Conservation (phyloP, 2,329 filamentous ascomycete genomes). For the Eurotiales sp. region DNA sequence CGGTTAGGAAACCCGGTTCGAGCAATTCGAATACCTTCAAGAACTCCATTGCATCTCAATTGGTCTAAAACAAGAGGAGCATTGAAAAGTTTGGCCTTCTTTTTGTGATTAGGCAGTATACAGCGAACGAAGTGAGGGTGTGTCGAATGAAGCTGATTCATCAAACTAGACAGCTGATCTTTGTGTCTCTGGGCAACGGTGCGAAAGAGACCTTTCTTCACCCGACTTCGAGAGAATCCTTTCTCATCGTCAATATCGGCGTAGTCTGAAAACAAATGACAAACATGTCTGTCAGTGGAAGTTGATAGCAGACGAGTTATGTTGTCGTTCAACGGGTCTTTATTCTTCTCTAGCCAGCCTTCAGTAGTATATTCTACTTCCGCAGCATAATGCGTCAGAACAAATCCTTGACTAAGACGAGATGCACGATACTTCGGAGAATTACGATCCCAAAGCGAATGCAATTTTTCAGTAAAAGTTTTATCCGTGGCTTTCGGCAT, state of each 20-base stretch:
- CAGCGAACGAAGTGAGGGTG: conserved; percentile 98
- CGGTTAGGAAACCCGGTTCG: conserved; percentile 95
- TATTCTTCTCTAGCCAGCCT: conserved; percentile 98
- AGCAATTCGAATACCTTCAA: conserved; percentile 97
- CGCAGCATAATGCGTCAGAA: conserved; percentile 94
- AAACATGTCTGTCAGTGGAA: conserved; percentile 79
- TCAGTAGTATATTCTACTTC: conserved; percentile 96
- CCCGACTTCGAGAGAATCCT: conserved; percentile 67
- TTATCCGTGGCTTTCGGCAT: conserved; percentile 99
- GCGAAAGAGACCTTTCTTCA: conserved; percentile 95
- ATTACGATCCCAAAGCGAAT: conserved; percentile 94
- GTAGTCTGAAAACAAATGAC: conserved; percentile 82
- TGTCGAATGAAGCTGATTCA: conserved; percentile 90
- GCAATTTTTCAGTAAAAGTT: conserved; percentile 96
- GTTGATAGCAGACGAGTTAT: conserved; percentile 80
- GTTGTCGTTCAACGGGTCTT: conserved; percentile 96
- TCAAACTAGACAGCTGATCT: conserved; percentile 93
- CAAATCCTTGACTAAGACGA: conserved; percentile 83
- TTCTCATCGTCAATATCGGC: conserved; percentile 72
- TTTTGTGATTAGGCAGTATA: conserved; percentile 97
- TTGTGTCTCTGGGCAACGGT: conserved; percentile 97
- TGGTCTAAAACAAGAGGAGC: conserved; percentile 93
- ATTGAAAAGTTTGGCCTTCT: conserved; percentile 87
- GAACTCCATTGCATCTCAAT: conserved; percentile 94
- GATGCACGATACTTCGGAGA: conserved; percentile 89